Conservation (phyloP, 2,329 filamentous ascomycete species). For the Aspergillus clavatus region DNA sequence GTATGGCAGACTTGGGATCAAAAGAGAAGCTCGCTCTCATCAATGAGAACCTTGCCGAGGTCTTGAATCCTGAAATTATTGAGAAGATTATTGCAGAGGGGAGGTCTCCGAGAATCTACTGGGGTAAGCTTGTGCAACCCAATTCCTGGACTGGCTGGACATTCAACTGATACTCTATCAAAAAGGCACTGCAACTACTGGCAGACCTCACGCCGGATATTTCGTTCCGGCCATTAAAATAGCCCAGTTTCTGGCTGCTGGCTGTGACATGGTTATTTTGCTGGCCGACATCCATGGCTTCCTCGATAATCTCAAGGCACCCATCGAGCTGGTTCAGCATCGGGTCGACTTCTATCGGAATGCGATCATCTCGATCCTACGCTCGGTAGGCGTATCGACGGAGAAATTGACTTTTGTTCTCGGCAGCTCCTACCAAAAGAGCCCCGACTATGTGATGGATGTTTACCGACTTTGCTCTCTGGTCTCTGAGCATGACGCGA, state of each 20-base stretch:
- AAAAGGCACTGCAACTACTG: slow-evolving; percentile 67
- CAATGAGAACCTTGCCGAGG: slow-evolving; percentile 72
- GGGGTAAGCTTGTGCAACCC: slow-evolving; percentile 19
- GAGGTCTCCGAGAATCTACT: slow-evolving; percentile 29
- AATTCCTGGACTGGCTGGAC: neutral
- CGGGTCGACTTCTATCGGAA: slow-evolving; percentile 79
- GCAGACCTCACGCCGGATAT: slow-evolving; percentile 82
- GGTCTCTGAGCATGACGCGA: slow-evolving; percentile 65
- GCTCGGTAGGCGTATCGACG: slow-evolving; percentile 72
- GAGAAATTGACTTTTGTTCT: slow-evolving; percentile 77
- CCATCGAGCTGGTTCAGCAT: slow-evolving; percentile 73
- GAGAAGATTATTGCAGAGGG: slow-evolving; percentile 27
- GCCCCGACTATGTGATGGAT: slow-evolving; percentile 75
- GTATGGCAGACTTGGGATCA: too few relatives aligned
- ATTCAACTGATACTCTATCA: neutral
- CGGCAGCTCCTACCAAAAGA: slow-evolving; percentile 72
- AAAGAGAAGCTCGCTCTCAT: slow-evolving; percentile 57
- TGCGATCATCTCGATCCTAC: slow-evolving; percentile 68
- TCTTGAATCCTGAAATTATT: slow-evolving; percentile 63
- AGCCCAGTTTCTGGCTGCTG: slow-evolving; percentile 77
- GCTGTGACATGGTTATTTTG: slow-evolving; percentile 74
- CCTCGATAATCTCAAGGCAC: slow-evolving; percentile 53
- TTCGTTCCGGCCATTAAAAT: slow-evolving; percentile 82
- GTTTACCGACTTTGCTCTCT: slow-evolving; percentile 67
- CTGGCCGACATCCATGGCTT: slow-evolving; percentile 61